Percentiles rank a stretch among this genome's conserved stretches.
phyloP scores from a whole-genome alignment of 805 yeast genomes.

The Lipomyces kockii region DNA sequence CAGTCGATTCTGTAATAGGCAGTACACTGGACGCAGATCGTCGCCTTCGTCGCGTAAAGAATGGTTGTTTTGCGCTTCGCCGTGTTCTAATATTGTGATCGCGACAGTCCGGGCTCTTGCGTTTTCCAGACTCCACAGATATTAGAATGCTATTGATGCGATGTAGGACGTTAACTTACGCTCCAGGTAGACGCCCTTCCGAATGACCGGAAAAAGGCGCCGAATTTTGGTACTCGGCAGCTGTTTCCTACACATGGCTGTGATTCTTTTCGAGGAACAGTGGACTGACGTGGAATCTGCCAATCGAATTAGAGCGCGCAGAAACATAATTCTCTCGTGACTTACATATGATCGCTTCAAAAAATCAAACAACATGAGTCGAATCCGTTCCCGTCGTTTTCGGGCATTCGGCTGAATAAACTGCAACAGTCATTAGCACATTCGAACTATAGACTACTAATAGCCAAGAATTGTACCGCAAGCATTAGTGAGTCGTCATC shows the following conservation, averaged over 20 bases:
- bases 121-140: background rate
- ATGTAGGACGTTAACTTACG: background rate
- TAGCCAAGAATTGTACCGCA: background rate
- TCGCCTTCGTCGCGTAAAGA: background rate
- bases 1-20: background rate
- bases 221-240: background rate
- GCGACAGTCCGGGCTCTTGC: background rate
- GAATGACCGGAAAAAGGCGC: background rate
- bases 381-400: background rate
- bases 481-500: background rate
- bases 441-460: background rate
- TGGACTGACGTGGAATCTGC: background rate
- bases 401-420: background rate
- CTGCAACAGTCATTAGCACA: background rate
- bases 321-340: background rate
- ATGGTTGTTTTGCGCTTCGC: background rate
- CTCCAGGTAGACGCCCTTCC: background rate
- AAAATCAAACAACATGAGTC: background rate
- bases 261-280: background rate
- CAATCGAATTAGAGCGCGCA: background rate
- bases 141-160: background rate
- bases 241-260: background rate
- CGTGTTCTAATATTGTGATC: background rate
- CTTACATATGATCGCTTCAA: background rate
- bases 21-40: background rate